Conservation (phyloP, 2,329 filamentous ascomycete genomes). For the Arachnomyces sp. region DNA sequence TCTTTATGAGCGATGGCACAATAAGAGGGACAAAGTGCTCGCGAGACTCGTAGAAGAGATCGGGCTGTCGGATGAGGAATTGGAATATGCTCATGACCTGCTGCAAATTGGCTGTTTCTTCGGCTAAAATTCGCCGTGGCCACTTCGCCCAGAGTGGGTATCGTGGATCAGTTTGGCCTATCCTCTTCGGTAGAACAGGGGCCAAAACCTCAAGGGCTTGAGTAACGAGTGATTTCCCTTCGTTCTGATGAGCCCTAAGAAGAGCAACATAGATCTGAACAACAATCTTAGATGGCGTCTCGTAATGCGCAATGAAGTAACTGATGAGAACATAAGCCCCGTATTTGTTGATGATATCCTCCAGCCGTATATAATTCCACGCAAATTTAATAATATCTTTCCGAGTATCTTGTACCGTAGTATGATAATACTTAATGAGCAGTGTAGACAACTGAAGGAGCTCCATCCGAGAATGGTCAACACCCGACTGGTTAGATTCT, state of each 20-base stretch:
- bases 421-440: slow-evolving; percentile 88
- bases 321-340: slow-evolving; percentile 94
- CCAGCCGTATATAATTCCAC: slow-evolving; percentile 97
- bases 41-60: slow-evolving; percentile 88
- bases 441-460: slow-evolving; percentile 89
- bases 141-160: slow-evolving; percentile 80
- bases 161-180: slow-evolving; percentile 56
- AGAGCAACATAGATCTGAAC: slow-evolving; percentile 90
- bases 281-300: slow-evolving; percentile 92
- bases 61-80: slow-evolving; percentile 84
- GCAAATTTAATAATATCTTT: slow-evolving; percentile 99
- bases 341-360: slow-evolving; percentile 98
- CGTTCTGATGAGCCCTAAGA: slow-evolving; percentile 86
- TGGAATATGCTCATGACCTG: slow-evolving; percentile 97
- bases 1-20: slow-evolving; percentile 79
- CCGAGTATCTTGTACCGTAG: slow-evolving; percentile 76
- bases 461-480: slow-evolving; percentile 95
- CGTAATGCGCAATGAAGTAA: slow-evolving; percentile 95
- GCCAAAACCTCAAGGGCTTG: slow-evolving; percentile 91
- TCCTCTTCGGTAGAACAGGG: slow-evolving; percentile 83
- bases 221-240: slow-evolving; percentile 82
- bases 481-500: slow-evolving; percentile 72
- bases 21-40: slow-evolving; percentile 87
- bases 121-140: slow-evolving; percentile 80
- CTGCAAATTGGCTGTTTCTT: slow-evolving; percentile 89